phyloP scores from a whole-genome alignment of 2,329 filamentous ascomycete species.

The Nemania sp. region DNA sequence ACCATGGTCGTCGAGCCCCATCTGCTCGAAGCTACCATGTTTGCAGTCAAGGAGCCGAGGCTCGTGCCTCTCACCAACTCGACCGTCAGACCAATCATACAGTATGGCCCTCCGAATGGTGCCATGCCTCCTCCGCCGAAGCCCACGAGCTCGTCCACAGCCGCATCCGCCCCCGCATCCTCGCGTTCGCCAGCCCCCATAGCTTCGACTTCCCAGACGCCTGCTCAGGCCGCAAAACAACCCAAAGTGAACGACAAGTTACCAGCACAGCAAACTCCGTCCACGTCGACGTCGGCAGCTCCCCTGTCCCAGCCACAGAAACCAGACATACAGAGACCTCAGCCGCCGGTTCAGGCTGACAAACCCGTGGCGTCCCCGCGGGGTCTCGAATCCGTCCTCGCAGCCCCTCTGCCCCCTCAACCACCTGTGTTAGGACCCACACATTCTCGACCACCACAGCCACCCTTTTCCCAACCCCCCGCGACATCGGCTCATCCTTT shows the following conservation, averaged over 20 bases:
- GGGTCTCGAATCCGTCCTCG: conserved; percentile 41
- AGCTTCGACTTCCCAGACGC: conserved; percentile 8
- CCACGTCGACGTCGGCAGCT: conserved; percentile 21
- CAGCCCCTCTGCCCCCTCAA: conserved; percentile 38
- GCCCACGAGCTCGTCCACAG: conserved; percentile 31
- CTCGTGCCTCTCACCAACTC: conserved; percentile 46
- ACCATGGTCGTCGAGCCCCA: conserved; percentile 80
- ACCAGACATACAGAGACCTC: conserved; percentile 27
- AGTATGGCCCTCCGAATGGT: conserved; percentile 68
- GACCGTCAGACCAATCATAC: conserved; percentile 60
- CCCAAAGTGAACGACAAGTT: conserved; percentile 9
- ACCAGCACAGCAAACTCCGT: conserved; percentile 25
- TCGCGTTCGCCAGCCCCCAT: conserved; percentile 12
- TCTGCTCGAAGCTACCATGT: conserved; percentile 76
- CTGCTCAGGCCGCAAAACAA: conserved; percentile 11
- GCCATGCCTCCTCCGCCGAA: conserved; percentile 60
- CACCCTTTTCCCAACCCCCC: conserved; percentile 40
- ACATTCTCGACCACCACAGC: conserved; percentile 37
- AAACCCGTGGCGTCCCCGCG: conserved; percentile 34
- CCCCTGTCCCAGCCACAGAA: conserved; percentile 31
- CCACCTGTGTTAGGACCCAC: conserved; percentile 27
- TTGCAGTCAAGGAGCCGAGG: conserved; percentile 68
- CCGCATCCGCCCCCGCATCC: conserved; percentile 22
- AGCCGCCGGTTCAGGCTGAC: conserved; percentile 21
- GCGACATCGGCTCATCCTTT: conserved; percentile 31